phyloP scores from a whole-genome alignment of 2,329 filamentous ascomycete species.

The Colletotrichum tabaci region DNA sequence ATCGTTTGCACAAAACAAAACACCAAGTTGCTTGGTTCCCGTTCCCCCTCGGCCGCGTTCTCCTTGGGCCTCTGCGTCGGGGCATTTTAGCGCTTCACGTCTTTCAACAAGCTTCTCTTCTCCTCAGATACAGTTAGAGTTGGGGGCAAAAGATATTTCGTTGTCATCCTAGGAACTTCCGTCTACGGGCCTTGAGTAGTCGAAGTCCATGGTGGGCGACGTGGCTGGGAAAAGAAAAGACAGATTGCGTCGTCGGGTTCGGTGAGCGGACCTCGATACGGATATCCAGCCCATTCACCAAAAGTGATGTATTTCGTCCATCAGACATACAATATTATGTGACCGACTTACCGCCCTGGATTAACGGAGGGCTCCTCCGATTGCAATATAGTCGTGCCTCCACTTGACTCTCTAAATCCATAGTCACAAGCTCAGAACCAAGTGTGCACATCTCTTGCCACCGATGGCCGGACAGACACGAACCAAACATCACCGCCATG shows the following conservation, averaged over 20 bases:
- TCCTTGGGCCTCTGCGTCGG: neutral
- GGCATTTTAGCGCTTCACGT: conserved; percentile 17
- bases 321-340: neutral
- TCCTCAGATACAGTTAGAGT: neutral
- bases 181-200: neutral
- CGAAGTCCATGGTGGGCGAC: neutral
- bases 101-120: neutral
- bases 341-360: neutral
- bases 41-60: neutral
- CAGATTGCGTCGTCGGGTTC: neutral
- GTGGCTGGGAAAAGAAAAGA: neutral
- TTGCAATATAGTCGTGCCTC: neutral
- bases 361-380: neutral
- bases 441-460: too few relatives aligned
- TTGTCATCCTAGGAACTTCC: neutral
- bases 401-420: neutral
- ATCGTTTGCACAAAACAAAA: conserved; percentile 12
- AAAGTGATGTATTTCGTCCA: too few relatives aligned
- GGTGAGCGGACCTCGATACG: neutral
- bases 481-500: neutral
- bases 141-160: neutral
- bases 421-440: neutral
- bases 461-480: neutral
- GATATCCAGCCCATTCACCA: too few relatives aligned
- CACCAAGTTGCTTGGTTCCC: neutral